These are phyloP conservation scores for Exophiala viscosa DNA, from an alignment of 2,329 filamentous ascomycete species.

Conservation along the genomic window DNA sequence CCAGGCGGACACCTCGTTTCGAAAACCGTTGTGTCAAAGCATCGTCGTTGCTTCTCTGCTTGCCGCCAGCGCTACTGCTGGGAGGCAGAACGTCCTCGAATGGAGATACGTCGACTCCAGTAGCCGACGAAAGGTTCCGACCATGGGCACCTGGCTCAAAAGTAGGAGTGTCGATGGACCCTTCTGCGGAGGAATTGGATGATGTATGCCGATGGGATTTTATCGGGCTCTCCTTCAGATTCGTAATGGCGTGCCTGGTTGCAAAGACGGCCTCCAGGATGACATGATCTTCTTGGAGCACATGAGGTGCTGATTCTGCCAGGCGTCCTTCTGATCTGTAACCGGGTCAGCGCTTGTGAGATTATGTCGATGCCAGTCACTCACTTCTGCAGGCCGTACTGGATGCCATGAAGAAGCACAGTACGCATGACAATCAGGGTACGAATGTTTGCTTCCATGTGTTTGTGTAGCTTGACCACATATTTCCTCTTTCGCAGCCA, in stretches of 20 bases:
- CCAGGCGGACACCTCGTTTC: slow-evolving; percentile 25
- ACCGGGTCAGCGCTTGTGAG: slow-evolving; percentile 2
- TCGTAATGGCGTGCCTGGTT: slow-evolving; percentile 23
- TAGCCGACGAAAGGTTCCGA: slow-evolving; percentile 22
- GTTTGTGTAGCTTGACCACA: slow-evolving; percentile 26
- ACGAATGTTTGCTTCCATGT: slow-evolving; percentile 27
- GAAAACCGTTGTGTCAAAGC: slow-evolving; percentile 20
- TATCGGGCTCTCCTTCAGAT: slow-evolving; percentile 18
- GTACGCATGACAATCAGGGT: slow-evolving; percentile 29
- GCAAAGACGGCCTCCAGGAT: slow-evolving; percentile 28
- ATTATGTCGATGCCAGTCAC: background rate
- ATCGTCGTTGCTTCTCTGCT: slow-evolving; percentile 4
- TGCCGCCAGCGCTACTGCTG: background rate
- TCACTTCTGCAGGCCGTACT: slow-evolving; percentile 27
- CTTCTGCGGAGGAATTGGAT: slow-evolving; percentile 5
- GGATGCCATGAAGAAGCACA: slow-evolving; percentile 28
- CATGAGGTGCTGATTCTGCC: slow-evolving; percentile 24
- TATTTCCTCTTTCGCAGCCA: slow-evolving; percentile 27
- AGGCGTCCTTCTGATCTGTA: slow-evolving; percentile 19
- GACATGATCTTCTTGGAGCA: slow-evolving; percentile 25
- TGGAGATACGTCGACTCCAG: slow-evolving; percentile 22
- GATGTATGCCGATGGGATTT: slow-evolving; percentile 13
- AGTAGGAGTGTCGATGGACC: slow-evolving; percentile 5
- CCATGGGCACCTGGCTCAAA: slow-evolving; percentile 24
- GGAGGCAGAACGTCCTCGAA: slow-evolving; percentile 24